Conservation (phyloP, 2,329 filamentous ascomycete species). For the Botryotinia calthae region DNA sequence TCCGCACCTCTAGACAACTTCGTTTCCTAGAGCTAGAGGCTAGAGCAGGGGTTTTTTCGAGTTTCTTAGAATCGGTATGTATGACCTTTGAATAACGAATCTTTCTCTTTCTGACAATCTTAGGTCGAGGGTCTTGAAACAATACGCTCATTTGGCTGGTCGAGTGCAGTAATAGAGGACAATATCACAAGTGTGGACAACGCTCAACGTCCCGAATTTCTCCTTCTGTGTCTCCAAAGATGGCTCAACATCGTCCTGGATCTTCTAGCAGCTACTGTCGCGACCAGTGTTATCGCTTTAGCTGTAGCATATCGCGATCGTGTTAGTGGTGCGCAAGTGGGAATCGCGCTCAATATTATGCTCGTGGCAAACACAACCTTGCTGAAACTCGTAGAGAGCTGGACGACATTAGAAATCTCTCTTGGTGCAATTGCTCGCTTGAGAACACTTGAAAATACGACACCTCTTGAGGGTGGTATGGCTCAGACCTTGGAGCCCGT, state of each 20-base stretch:
- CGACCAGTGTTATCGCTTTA: slow-evolving; percentile 25
- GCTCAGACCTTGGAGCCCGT: slow-evolving; percentile 19
- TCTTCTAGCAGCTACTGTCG: slow-evolving; percentile 24
- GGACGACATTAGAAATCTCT: slow-evolving; percentile 57
- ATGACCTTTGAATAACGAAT: not conserved
- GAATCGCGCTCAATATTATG: slow-evolving; percentile 33
- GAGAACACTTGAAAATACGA: slow-evolving; percentile 49
- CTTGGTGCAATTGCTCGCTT: slow-evolving; percentile 57
- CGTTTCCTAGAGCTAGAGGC: slow-evolving; percentile 60
- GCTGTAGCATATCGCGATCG: slow-evolving; percentile 23
- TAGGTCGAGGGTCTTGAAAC: slow-evolving; percentile 51
- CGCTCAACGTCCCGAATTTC: slow-evolving; percentile 56
- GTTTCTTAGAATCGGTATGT: slow-evolving; percentile 42
- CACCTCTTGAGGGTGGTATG: slow-evolving; percentile 38
- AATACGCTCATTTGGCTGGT: slow-evolving; percentile 56
- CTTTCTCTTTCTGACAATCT: not conserved
- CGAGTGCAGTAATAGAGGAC: slow-evolving; percentile 43
- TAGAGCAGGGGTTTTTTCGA: slow-evolving; percentile 51
- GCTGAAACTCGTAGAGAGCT: slow-evolving; percentile 42
- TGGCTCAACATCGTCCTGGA: slow-evolving; percentile 53
- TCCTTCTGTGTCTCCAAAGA: slow-evolving; percentile 54
- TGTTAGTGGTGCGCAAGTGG: slow-evolving; percentile 29
- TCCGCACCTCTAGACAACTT: slow-evolving; percentile 59
- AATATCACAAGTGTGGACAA: slow-evolving; percentile 50
- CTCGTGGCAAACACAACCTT: slow-evolving; percentile 29